Conservation (phyloP, 768 basidiomycete species). For the Tricholoma matsutake region DNA sequence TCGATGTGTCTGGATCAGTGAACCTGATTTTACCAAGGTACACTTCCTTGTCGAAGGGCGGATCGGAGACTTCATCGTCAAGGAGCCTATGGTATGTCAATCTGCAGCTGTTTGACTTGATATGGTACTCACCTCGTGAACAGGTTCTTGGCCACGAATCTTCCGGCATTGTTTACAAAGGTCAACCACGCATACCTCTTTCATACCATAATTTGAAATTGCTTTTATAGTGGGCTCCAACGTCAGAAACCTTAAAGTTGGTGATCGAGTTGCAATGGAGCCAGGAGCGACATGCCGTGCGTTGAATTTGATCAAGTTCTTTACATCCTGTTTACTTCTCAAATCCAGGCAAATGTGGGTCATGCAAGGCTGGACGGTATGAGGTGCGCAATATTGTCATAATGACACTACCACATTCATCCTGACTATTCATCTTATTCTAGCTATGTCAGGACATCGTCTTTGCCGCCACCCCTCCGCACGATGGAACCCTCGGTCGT, state of each 20-base stretch:
- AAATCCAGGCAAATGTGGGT: slow-evolving; percentile 56
- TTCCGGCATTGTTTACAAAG: slow-evolving; percentile 70
- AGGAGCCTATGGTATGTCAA: slow-evolving; percentile 67
- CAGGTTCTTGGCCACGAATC: slow-evolving; percentile 97
- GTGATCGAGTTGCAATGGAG: slow-evolving; percentile 90
- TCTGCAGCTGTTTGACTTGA: neutral
- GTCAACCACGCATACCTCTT: slow-evolving; percentile 30
- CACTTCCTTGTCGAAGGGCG: slow-evolving; percentile 79
- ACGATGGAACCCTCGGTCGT: slow-evolving; percentile 84
- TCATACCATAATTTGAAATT: neutral
- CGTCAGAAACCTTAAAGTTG: slow-evolving; percentile 73
- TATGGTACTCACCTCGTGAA: slow-evolving; percentile 47
- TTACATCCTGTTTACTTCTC: slow-evolving; percentile 1
- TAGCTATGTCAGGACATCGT: slow-evolving; percentile 83
- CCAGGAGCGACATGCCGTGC: slow-evolving; percentile 81
- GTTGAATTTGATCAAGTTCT: slow-evolving; percentile 15
- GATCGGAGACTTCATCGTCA: slow-evolving; percentile 77
- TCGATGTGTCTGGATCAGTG: slow-evolving; percentile 8
- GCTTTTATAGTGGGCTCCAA: slow-evolving; percentile 53
- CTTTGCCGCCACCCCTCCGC: slow-evolving; percentile 92
- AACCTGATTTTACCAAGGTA: slow-evolving; percentile 41
- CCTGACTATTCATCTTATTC: neutral
- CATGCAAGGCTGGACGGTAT: slow-evolving; percentile 82
- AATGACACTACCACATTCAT: neutral
- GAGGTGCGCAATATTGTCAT: slow-evolving; percentile 46